These are phyloP conservation scores for Fraxinus latifolia DNA, from an alignment of 305 asterid genomes.

Conservation along the genomic window DNA sequence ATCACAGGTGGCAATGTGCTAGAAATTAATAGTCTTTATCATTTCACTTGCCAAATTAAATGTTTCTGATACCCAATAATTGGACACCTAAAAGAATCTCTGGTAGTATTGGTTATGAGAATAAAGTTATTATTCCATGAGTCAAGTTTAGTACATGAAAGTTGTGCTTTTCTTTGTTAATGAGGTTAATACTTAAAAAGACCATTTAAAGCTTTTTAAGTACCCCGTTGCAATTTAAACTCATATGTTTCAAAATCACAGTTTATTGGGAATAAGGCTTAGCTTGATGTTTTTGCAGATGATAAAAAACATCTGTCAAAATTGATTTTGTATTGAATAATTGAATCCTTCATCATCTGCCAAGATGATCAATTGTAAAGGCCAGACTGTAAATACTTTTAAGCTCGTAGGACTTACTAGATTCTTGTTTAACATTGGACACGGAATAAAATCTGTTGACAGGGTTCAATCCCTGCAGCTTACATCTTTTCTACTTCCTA, in stretches of 20 bases:
- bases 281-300: neutral
- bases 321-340: neutral
- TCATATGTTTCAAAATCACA: neutral
- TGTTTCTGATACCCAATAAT: neutral
- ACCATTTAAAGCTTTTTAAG: neutral
- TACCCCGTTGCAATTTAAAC: neutral
- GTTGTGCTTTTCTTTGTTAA: neutral
- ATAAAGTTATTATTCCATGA: neutral
- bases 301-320: neutral
- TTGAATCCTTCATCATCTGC: neutral
- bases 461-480: neutral
- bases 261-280: neutral
- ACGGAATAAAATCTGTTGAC: neutral
- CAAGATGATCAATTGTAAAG: neutral
- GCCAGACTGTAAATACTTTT: neutral
- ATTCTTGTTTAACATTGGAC: neutral
- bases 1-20: neutral
- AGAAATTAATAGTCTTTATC: neutral
- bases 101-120: neutral
- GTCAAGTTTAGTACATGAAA: neutral
- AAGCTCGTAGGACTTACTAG: neutral
- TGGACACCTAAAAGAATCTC: neutral
- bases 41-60: neutral
- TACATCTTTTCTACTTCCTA: neutral
- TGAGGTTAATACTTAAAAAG: neutral